Conservation (phyloP, 257 asterid species). For the Penstemon newberryi region DNA sequence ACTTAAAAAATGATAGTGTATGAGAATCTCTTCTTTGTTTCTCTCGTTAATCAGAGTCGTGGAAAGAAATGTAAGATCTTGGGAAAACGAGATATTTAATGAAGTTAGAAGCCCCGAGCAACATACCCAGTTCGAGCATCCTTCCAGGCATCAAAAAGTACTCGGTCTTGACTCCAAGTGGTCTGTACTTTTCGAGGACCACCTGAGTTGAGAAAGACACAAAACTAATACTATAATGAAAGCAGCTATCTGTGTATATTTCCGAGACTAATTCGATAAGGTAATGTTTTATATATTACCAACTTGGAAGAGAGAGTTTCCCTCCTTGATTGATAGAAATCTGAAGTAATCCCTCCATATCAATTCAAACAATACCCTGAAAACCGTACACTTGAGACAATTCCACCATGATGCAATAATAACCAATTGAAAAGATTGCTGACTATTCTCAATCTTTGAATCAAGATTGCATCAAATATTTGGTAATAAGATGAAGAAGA, state of each 20-base stretch:
- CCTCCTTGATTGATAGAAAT: slow-evolving; percentile 79
- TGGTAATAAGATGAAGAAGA: too few relatives aligned
- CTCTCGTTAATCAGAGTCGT: neutral
- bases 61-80: neutral
- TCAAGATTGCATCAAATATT: neutral
- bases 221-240: neutral
- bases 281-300: slow-evolving; percentile 39
- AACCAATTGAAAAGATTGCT: neutral
- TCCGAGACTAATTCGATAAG: neutral
- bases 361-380: slow-evolving; percentile 93
- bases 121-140: slow-evolving; percentile 80
- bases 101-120: neutral
- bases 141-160: slow-evolving; percentile 79
- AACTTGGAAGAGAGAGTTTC: slow-evolving; percentile 75
- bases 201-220: slow-evolving; percentile 41
- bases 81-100: neutral
- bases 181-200: slow-evolving; percentile 67
- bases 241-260: neutral
- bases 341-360: slow-evolving; percentile 98
- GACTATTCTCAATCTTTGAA: neutral
- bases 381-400: slow-evolving; percentile 8
- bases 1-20: neutral
- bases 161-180: slow-evolving; percentile 75
- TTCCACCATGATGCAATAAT: neutral
- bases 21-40: neutral